These are phyloP conservation scores for Hippophae rhamnoides DNA, from an alignment of 306 rosid species.

Conservation along the genomic window DNA sequence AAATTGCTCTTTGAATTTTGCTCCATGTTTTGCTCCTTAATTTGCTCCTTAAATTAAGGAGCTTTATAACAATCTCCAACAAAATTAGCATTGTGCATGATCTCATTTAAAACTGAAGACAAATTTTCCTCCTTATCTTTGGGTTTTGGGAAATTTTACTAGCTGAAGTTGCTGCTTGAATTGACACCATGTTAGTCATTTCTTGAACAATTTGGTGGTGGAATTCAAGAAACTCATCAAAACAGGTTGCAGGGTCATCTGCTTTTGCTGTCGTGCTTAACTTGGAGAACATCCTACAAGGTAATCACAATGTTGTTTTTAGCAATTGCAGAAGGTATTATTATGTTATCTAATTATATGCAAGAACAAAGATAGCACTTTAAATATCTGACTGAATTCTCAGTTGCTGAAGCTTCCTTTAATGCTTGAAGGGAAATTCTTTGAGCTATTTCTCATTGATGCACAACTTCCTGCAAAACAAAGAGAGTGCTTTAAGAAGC, in stretches of 20 bases:
- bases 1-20: too few relatives aligned
- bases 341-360: background rate
- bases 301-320: background rate
- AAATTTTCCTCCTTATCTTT: constrained; percentile 25
- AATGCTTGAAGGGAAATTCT: constrained; percentile 85
- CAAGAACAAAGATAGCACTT: constrained; percentile 34
- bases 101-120: constrained; percentile 35
- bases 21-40: too few relatives aligned
- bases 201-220: constrained; percentile 68
- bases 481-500: background rate
- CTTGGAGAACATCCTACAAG: constrained; percentile 64
- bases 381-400: constrained; percentile 64
- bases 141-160: constrained; percentile 41
- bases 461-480: constrained; percentile 73
- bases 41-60: too few relatives aligned
- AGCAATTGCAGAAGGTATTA: background rate
- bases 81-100: constrained; percentile 34
- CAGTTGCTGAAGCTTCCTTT: constrained; percentile 83
- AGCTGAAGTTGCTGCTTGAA: constrained; percentile 81
- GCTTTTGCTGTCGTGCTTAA: constrained; percentile 55
- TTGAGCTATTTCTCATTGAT: constrained; percentile 79
- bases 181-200: constrained; percentile 63
- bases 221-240: constrained; percentile 69
- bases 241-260: constrained; percentile 64
- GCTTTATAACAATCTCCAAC: too few relatives aligned